phyloP scores from a whole-genome alignment of 352 stramenopile species.

The Albugo candida region DNA sequence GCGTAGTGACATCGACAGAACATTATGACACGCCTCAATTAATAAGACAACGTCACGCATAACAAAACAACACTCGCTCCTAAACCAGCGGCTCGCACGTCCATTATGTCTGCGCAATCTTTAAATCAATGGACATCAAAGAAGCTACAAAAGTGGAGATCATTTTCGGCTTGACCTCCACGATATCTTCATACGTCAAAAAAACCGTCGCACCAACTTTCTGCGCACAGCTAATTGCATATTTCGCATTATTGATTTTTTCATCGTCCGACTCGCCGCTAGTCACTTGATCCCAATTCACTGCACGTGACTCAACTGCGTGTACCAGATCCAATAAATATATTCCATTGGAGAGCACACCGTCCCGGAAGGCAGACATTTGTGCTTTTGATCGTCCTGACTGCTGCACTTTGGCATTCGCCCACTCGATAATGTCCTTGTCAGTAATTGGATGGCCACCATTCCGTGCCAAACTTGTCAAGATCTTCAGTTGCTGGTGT shows the following conservation, averaged over 20 bases:
- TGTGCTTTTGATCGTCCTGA: conserved; percentile 27
- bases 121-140: conserved; percentile 68
- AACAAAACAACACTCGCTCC: too few relatives aligned
- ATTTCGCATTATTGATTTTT: conserved; percentile 82
- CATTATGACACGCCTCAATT: too few relatives aligned
- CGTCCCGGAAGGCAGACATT: conserved; percentile 77
- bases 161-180: conserved; percentile 87
- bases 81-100: too few relatives aligned
- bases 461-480: conserved; percentile 32
- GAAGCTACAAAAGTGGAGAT: conserved; percentile 80
- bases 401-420: conserved; percentile 62
- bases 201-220: conserved; percentile 88
- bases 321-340: conserved; percentile 80
- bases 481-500: conserved; percentile 75
- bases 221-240: conserved; percentile 82
- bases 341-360: conserved; percentile 41
- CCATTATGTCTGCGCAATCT: conserved; percentile 4
- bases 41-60: too few relatives aligned
- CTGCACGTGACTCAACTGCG: conserved; percentile 62
- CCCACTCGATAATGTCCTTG: conserved; percentile 69
- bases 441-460: conserved; percentile 37
- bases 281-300: conserved; percentile 82
- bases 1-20: too few relatives aligned
- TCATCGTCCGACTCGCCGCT: conserved; percentile 44
- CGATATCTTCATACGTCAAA: conserved; percentile 85